Conservation (phyloP, 805 yeast species). For the Hanseniaspora lindneri region DNA sequence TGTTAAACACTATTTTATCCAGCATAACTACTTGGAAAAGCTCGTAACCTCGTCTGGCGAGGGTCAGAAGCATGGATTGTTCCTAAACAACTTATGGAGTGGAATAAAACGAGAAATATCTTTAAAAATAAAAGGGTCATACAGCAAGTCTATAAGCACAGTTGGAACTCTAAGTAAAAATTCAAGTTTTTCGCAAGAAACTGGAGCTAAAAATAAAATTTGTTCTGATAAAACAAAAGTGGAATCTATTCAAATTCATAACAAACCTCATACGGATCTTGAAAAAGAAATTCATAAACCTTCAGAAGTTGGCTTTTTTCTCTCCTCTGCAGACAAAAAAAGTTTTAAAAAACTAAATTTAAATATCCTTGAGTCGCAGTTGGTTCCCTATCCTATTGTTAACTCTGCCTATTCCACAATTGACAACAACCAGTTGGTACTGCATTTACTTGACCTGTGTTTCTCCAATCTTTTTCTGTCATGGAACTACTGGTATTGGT, state of each 20-base stretch:
- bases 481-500: constrained; percentile 12
- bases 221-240: too few species aligned
- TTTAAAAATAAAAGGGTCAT: constrained; percentile 2
- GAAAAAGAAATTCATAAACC: too few species aligned
- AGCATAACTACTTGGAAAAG: not conserved
- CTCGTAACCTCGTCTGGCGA: not conserved
- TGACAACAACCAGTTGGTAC: not conserved
- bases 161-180: constrained; percentile 4
- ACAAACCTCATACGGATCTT: too few species aligned
- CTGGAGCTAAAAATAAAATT: too few species aligned
- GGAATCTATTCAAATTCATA: too few species aligned
- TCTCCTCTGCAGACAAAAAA: too few species aligned
- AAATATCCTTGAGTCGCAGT: not conserved
- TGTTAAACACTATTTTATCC: not conserved
- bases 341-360: too few species aligned
- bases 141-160: constrained; percentile 6
- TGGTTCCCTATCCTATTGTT: not conserved
- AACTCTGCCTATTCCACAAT: not conserved
- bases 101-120: constrained; percentile 15
- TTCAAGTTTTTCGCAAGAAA: too few species aligned
- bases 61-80: not conserved
- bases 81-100: constrained; percentile 6
- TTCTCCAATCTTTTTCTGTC: not conserved
- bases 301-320: too few species aligned
- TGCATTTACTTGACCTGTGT: not conserved